These are phyloP conservation scores for Penicillium rolfsii DNA, from an alignment of 2,329 filamentous ascomycete genomes.

Conservation along the genomic window DNA sequence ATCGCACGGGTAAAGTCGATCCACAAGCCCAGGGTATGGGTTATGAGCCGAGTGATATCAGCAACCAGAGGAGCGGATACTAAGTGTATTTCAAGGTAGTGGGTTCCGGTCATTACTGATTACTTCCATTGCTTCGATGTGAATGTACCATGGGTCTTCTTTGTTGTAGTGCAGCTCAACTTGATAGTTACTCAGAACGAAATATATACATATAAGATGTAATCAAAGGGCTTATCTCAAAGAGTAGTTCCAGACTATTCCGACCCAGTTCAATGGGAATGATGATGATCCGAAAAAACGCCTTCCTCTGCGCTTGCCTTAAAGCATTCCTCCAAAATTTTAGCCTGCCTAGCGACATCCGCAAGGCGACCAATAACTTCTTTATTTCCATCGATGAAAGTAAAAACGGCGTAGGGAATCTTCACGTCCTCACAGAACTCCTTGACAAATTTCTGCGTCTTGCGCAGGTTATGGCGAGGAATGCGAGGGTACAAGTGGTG, in stretches of 20 bases:
- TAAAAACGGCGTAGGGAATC: slow-evolving; percentile 83
- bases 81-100: not conserved
- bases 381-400: slow-evolving; percentile 83
- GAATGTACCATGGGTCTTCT: not conserved
- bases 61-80: slow-evolving; percentile 18
- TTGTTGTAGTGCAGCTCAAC: not conserved
- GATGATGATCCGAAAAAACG: slow-evolving; percentile 36
- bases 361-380: slow-evolving; percentile 75
- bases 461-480: slow-evolving; percentile 79
- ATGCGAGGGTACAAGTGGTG: slow-evolving; percentile 85
- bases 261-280: not conserved
- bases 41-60: slow-evolving; percentile 3
- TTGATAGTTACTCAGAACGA: not conserved
- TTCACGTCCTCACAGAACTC: slow-evolving; percentile 81
- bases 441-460: slow-evolving; percentile 73
- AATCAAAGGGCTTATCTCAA: not conserved
- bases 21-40: slow-evolving; percentile 4
- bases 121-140: not conserved
- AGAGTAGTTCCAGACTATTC: not conserved
- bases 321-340: slow-evolving; percentile 75
- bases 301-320: slow-evolving; percentile 44
- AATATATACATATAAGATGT: not conserved
- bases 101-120: not conserved
- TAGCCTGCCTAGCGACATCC: slow-evolving; percentile 78
- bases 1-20: slow-evolving; percentile 15